A percentile compares a stretch with the other conserved stretches of the same genome.
phyloP scores from a whole-genome alignment of 116 monocot genomes.

The Dioscorea cayenensis region DNA sequence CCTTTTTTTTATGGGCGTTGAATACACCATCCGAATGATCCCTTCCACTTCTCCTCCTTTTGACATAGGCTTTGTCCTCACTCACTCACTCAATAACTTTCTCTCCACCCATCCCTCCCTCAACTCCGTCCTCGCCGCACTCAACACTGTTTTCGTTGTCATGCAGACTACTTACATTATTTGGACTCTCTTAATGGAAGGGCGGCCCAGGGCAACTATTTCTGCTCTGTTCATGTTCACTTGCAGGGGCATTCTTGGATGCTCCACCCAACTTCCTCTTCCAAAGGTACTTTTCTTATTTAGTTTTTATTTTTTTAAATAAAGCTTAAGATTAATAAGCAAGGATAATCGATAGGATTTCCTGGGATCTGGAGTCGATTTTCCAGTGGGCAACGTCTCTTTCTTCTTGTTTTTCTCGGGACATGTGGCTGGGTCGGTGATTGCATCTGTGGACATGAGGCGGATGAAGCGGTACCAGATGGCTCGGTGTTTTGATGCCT shows the following conservation, averaged over 20 bases:
- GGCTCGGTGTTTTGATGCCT: constrained; percentile 51
- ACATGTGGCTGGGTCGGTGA: constrained; percentile 77
- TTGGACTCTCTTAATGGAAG: constrained; percentile 59
- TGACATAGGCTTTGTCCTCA: constrained; percentile 73
- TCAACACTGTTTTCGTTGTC: constrained; percentile 87
- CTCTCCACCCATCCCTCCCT: constrained; percentile 48
- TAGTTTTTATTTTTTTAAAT: too few species aligned
- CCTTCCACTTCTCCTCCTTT: constrained; percentile 51
- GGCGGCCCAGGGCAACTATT: constrained; percentile 56
- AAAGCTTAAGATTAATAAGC: not conserved
- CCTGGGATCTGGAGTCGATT: constrained; percentile 75
- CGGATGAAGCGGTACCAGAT: constrained; percentile 34
- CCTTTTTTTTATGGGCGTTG: constrained; percentile 75
- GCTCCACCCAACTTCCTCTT: constrained; percentile 79
- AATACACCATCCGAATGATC: constrained; percentile 82
- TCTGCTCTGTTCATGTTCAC: constrained; percentile 90
- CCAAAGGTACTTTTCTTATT: constrained; percentile 34
- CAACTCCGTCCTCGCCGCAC: constrained; percentile 73
- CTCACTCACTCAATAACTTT: constrained; percentile 28
- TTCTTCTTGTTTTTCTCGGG: constrained; percentile 99
- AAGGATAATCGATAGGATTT: constrained; percentile 32
- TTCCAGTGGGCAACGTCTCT: constrained; percentile 91
- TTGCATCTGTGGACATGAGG: constrained; percentile 90
- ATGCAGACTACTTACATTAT: constrained; percentile 74
- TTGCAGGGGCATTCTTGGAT: constrained; percentile 76